These are phyloP conservation scores for Leishmania turanica DNA, from an alignment of 208 protist genomes.

Conservation along the genomic window DNA sequence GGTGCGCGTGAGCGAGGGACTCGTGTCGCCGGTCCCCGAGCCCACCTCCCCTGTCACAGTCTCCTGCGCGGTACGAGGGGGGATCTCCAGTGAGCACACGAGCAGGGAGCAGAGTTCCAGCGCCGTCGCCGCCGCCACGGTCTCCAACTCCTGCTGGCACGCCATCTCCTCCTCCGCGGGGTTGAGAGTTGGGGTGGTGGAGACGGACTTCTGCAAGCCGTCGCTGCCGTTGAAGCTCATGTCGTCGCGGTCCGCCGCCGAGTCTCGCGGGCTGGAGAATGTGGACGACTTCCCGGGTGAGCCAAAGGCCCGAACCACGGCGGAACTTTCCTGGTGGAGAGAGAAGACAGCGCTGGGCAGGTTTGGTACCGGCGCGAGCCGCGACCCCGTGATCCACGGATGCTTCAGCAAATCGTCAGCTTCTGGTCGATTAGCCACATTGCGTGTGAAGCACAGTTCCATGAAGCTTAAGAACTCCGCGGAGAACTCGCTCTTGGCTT, in stretches of 20 bases:
- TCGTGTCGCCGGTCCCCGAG: conserved; percentile 30
- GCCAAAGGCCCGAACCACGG: conserved; percentile 6
- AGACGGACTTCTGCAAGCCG: conserved; percentile 29
- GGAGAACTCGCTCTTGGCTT: conserved; percentile 62
- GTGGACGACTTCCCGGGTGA: conserved; percentile 33
- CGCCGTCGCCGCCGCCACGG: conserved; percentile 67
- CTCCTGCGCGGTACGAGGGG: conserved; percentile 10
- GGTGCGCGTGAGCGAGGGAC: conserved; percentile 36
- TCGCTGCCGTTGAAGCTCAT: conserved; percentile 36
- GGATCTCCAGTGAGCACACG: conserved; percentile 43
- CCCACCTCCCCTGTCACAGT: conserved; percentile 10
- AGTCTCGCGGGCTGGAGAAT: conserved; percentile 41
- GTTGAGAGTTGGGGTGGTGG: conserved; percentile 19
- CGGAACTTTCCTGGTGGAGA: conserved; percentile 29
- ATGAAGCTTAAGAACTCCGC: conserved; percentile 86
- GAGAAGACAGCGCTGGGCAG: conserved; percentile 16
- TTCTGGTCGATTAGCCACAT: conserved; percentile 64
- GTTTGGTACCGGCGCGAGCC: conserved; percentile 20
- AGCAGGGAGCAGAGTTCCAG: conserved; percentile 67
- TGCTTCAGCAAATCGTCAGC: conserved; percentile 79
- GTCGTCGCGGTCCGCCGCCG: conserved; percentile 33
- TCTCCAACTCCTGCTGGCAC: conserved; percentile 79
- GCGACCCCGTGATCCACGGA: conserved; percentile 74
- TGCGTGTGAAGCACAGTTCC: conserved; percentile 84
- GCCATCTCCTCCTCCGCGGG: conserved; percentile 57